phyloP scores from a whole-genome alignment of 2,329 filamentous ascomycete genomes.

The Xylaria arbuscula region DNA sequence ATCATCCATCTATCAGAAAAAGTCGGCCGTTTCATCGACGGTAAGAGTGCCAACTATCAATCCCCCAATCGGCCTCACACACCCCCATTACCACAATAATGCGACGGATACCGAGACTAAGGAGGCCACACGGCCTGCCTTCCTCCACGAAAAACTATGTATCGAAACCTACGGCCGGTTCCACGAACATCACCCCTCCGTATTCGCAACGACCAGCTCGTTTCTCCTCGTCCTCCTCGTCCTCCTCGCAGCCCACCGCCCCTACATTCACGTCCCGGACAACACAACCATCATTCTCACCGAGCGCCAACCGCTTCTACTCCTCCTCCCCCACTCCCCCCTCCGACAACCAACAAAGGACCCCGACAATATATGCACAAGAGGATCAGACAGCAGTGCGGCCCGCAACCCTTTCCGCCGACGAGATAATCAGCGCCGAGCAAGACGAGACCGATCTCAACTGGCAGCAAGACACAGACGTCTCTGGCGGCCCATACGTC shows the following conservation, averaged over 20 bases:
- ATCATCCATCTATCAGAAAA: slow-evolving; percentile 24
- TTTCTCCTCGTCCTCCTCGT: slow-evolving; percentile 32
- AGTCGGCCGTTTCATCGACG: slow-evolving; percentile 18
- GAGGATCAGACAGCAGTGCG: slow-evolving; percentile 1
- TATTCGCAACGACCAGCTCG: slow-evolving; percentile 16
- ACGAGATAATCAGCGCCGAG: slow-evolving; percentile 10
- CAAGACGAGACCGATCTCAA: neutral
- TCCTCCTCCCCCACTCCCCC: slow-evolving; percentile 29
- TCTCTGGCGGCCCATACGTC: slow-evolving; percentile 26
- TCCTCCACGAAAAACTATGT: slow-evolving; percentile 3
- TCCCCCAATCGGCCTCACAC: neutral
- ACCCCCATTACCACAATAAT: slow-evolving; percentile 38
- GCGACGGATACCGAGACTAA: slow-evolving; percentile 49
- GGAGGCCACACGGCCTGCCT: slow-evolving; percentile 43
- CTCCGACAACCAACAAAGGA: slow-evolving; percentile 29
- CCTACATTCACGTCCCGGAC: slow-evolving; percentile 1
- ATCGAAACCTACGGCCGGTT: slow-evolving; percentile 10
- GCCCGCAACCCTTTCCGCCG: neutral
- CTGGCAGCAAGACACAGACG: neutral
- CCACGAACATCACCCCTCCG: neutral
- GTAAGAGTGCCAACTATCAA: neutral
- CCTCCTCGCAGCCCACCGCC: slow-evolving; percentile 16
- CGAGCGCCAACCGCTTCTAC: slow-evolving; percentile 42
- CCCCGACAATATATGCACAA: slow-evolving; percentile 4
- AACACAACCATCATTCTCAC: slow-evolving; percentile 14